phyloP scores from a whole-genome alignment of 2,329 filamentous ascomycete genomes.

The Cytospora paraplurivora region DNA sequence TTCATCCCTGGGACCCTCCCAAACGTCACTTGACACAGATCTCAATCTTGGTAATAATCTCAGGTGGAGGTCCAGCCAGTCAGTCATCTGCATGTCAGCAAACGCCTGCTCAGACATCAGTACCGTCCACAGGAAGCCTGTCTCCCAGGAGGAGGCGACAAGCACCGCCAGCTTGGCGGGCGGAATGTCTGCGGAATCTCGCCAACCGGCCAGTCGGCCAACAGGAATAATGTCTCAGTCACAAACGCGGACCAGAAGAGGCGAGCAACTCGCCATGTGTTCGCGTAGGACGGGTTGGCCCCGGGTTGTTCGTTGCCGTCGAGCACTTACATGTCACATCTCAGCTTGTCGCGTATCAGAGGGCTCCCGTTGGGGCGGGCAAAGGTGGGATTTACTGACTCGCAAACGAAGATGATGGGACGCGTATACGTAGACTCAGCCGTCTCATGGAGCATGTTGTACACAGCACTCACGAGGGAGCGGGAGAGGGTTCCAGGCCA shows the following conservation, averaged over 20 bases:
- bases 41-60: too few relatives aligned
- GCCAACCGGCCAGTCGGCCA: too few relatives aligned
- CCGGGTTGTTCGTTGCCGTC: neutral
- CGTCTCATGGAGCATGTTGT: neutral
- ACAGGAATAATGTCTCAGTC: neutral
- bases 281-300: neutral
- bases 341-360: neutral
- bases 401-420: neutral
- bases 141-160: neutral
- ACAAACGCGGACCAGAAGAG: neutral
- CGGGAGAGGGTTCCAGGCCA: neutral
- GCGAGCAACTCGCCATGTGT: neutral
- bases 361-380: neutral
- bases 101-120: too few relatives aligned
- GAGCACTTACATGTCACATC: neutral
- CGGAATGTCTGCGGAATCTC: neutral
- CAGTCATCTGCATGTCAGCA: too few relatives aligned
- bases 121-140: neutral
- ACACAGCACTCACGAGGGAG: neutral
- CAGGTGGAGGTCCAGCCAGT: too few relatives aligned
- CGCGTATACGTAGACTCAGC: neutral
- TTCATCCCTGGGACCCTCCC: too few relatives aligned
- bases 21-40: too few relatives aligned
- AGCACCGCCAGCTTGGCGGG: neutral
- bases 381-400: neutral